Evolutionary conservation across 78 protist species (phyloP).

Genomic region (Capsaspora owczarzaki): DNA sequence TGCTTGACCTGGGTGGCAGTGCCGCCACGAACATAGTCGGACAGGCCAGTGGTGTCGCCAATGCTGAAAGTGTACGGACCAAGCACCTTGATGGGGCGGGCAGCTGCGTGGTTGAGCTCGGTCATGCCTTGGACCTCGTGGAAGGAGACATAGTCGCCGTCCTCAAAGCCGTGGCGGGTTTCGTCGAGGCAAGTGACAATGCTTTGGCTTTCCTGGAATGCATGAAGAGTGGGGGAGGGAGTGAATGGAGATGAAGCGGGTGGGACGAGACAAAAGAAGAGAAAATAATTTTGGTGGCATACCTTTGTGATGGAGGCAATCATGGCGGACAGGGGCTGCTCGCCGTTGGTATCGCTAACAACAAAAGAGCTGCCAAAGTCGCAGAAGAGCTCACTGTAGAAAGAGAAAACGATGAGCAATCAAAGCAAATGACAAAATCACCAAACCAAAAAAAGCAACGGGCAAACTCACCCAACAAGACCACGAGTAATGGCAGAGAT

Average conservation of each 20-base stretch:
- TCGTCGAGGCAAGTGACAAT: slow-evolving; percentile 72
- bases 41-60: slow-evolving; percentile 58
- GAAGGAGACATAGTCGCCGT: slow-evolving; percentile 80
- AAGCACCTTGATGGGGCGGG: slow-evolving; percentile 30
- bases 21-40: slow-evolving; percentile 70
- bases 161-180: slow-evolving; percentile 64
- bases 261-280: background rate
- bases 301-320: slow-evolving; percentile 45
- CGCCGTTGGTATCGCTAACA: slow-evolving; percentile 79
- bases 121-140: slow-evolving; percentile 81
- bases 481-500: slow-evolving; percentile 59
- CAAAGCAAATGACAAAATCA: background rate
- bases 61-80: slow-evolving; percentile 55
- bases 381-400: slow-evolving; percentile 46
- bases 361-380: slow-evolving; percentile 80
- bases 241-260: background rate
- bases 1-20: slow-evolving; percentile 78
- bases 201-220: slow-evolving; percentile 44
- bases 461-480: slow-evolving; percentile 50
- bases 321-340: slow-evolving; percentile 53
- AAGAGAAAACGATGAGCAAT: background rate
- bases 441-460: background rate
- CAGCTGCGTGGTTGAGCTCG: slow-evolving; percentile 57
- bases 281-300: background rate
- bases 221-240: background rate